Percentiles rank a stretch among this genome's conserved stretches.
Conservation (phyloP, 1,284 basidiomycete species). For the Cryptococcus sp. region DNA sequence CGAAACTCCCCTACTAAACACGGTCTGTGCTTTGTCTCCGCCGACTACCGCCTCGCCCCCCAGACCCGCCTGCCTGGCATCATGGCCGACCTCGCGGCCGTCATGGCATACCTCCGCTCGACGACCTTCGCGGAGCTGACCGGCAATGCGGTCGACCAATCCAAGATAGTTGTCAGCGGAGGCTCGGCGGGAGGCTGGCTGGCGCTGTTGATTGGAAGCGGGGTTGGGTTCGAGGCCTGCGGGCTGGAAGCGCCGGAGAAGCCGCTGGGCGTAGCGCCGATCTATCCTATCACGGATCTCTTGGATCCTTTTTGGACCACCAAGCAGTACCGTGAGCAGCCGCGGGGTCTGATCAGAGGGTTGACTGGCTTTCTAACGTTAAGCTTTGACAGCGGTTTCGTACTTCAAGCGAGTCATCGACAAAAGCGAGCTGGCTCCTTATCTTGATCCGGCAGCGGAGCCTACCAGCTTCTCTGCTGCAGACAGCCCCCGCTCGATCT, state of each 20-base stretch:
- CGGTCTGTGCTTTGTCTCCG: conserved; percentile 12
- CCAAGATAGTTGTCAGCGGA: conserved; percentile 13
- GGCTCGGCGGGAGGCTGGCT: conserved; percentile 17
- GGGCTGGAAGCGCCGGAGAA: conserved; percentile 4
- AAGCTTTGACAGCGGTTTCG: neutral
- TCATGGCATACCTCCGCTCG: conserved; percentile 9
- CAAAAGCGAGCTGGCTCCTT: neutral
- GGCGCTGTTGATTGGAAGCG: conserved; percentile 9
- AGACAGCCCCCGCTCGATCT: too few relatives aligned
- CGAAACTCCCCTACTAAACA: too few relatives aligned
- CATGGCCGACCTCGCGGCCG: conserved; percentile 9
- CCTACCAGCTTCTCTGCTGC: too few relatives aligned
- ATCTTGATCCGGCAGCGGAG: conserved; percentile 11
- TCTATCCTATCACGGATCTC: conserved; percentile 17
- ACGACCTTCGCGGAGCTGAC: conserved; percentile 5
- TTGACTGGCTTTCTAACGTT: too few relatives aligned
- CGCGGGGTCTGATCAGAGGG: too few relatives aligned
- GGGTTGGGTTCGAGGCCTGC: conserved; percentile 12
- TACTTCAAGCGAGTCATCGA: conserved; percentile 5
- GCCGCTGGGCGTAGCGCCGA: conserved; percentile 5
- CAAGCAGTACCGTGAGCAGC: conserved; percentile 11
- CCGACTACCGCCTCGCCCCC: conserved; percentile 20
- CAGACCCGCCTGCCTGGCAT: conserved; percentile 16
- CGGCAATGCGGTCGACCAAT: conserved; percentile 6
- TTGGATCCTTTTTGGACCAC: conserved; percentile 11